Conservation (phyloP, 495 filamentous ascomycete species). For the Podospora anserina region DNA sequence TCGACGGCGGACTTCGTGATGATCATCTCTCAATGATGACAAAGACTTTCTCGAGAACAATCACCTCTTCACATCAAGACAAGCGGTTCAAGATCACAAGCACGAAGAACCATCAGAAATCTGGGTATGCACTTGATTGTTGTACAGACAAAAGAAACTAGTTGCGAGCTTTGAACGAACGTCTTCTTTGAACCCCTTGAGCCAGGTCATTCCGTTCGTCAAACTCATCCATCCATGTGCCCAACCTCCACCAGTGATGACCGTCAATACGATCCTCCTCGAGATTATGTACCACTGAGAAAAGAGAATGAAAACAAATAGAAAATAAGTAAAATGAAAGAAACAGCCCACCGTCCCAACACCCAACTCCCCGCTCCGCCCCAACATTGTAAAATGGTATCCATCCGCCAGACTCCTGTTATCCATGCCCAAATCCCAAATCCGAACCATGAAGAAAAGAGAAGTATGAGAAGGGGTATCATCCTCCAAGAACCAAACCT, state of each 20-base stretch:
- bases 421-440: neutral
- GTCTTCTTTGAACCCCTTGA: neutral
- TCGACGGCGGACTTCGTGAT: neutral
- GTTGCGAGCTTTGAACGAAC: neutral
- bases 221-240: neutral
- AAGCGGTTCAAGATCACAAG: neutral
- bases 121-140: neutral
- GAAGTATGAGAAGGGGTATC: neutral
- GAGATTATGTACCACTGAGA: neutral
- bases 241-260: neutral
- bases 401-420: neutral
- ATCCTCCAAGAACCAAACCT: neutral
- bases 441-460: neutral
- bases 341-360: neutral
- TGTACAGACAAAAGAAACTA: neutral
- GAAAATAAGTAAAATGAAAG: neutral
- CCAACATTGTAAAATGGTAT: neutral
- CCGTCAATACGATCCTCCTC: neutral
- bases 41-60: neutral
- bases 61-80: neutral
- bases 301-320: neutral
- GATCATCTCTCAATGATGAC: neutral
- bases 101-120: neutral
- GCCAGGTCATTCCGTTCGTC: neutral
- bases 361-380: neutral